Evolutionary conservation across 2,329 filamentous ascomycete genomes (phyloP), one percentile per base, ranked within the genome.

Genomic region (Colletotrichum simmondsii): DNA sequence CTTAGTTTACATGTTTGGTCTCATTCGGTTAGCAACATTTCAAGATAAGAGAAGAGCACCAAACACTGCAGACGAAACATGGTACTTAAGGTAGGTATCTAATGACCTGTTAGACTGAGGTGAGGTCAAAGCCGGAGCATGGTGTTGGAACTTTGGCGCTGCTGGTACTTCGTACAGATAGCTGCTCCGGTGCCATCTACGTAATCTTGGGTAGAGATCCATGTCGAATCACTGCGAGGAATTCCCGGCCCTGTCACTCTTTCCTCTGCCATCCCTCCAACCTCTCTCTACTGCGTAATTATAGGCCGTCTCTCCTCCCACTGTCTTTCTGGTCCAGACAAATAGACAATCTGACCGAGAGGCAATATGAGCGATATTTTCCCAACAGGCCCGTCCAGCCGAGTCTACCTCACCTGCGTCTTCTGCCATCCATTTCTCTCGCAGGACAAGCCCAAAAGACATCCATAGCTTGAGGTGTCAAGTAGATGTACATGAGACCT

Each of bases 351-450:
- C 46, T 37, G 46, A n/a, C 67, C 67, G 67, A 71, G 14, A 7
- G 12, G 16, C 4, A 56, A 35, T 8, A 28, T 73, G 71, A 71
- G 66, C 66, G 71, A 73, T 73, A 71, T 73, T 61, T 46, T 30
- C 6, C 61, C 42, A 32, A 54, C 35, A 72, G 71, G 71, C 32
- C 71, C 71, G 71, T 28, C 30, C 32, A 73, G 54, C 71, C 71
- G 71, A 61, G 59, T 28, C 16, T 19, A 5, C 49, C 57, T 52
- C 56, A n/a, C 14, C 14, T 11, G 12, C 12, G 61, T 26, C 8
- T 52, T 24, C 16, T 26, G 30, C 22, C 10, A 53, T 11, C 4
- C 19, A 30, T 46, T 24, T 3, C n/a, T n/a, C 37, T 30, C 30
- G 12, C 22, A 8, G n/a, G n/a, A 10, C 46, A 8, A 30, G n/a